Conservation (phyloP, 495 filamentous ascomycete genomes). For the Penicillium arizonense region DNA sequence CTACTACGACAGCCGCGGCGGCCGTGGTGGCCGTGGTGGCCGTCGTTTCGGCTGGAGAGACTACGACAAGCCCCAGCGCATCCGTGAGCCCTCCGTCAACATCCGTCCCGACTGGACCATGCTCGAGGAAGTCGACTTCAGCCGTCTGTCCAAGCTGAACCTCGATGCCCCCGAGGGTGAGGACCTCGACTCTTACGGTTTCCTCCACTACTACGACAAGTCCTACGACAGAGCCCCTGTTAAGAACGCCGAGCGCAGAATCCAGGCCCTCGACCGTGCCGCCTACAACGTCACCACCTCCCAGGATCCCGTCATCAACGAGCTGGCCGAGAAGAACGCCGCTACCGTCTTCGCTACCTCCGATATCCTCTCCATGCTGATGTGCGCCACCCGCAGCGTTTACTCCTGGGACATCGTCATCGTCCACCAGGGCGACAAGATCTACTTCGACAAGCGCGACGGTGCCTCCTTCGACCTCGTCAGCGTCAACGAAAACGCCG, state of each 20-base stretch:
- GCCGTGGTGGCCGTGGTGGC: slow-evolving; percentile 57
- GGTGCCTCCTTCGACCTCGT: slow-evolving; percentile 93
- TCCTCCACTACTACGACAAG: slow-evolving; percentile 96
- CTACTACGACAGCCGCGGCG: slow-evolving; percentile 57
- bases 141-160: slow-evolving; percentile 89
- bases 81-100: slow-evolving; percentile 90
- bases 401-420: slow-evolving; percentile 99
- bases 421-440: slow-evolving; percentile 83
- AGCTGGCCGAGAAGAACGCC: slow-evolving; percentile 93
- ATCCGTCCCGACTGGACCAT: slow-evolving; percentile 93
- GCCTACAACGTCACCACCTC: slow-evolving; percentile 98
- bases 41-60: slow-evolving; percentile 98
- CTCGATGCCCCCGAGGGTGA: slow-evolving; percentile 92
- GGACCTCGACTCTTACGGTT: slow-evolving; percentile 91
- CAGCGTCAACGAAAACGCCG: slow-evolving; percentile 98
- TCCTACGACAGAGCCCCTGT: slow-evolving; percentile 89
- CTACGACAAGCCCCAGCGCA: slow-evolving; percentile 96
- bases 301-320: slow-evolving; percentile 93
- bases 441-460: slow-evolving; percentile 98
- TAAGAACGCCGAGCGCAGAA: slow-evolving; percentile 80
- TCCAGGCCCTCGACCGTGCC: slow-evolving; percentile 84
- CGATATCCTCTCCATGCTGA: slow-evolving; percentile 96
- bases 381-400: slow-evolving; percentile 93
- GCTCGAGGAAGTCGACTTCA: slow-evolving; percentile 98
- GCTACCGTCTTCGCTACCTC: slow-evolving; percentile 97